Evolutionary conservation across 2,329 filamentous ascomycete genomes (phyloP).

Genomic region (Metarhizium rileyi): DNA sequence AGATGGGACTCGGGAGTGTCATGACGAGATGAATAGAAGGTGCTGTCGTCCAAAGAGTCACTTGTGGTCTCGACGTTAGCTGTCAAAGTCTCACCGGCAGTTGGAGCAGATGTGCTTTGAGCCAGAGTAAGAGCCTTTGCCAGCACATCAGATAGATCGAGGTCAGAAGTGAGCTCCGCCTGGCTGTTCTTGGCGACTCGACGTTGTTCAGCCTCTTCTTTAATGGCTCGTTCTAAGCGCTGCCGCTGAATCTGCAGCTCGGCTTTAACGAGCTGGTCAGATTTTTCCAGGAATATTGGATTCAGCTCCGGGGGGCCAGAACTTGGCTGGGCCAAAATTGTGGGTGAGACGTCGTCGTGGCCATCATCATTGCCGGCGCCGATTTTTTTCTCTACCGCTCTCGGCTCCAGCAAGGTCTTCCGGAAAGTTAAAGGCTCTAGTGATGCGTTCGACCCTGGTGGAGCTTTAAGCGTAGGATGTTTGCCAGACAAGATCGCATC

Average conservation of each 20-base stretch:
- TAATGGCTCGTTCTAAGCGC: conserved; percentile 66
- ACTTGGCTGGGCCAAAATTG: conserved; percentile 19
- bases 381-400: not conserved
- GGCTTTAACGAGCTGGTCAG: conserved; percentile 71
- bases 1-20: conserved; percentile 57
- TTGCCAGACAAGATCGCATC: conserved; percentile 72
- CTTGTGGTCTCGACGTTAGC: conserved; percentile 52
- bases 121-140: conserved; percentile 61
- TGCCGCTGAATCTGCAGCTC: conserved; percentile 73
- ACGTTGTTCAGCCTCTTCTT: conserved; percentile 64
- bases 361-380: not conserved
- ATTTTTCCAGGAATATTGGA: conserved; percentile 77
- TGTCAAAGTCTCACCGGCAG: conserved; percentile 41
- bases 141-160: conserved; percentile 65
- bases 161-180: conserved; percentile 49
- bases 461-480: conserved; percentile 53
- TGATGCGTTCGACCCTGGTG: conserved; percentile 27
- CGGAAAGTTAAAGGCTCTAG: conserved; percentile 6
- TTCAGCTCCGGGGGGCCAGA: conserved; percentile 60
- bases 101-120: conserved; percentile 53
- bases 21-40: conserved; percentile 91
- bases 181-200: conserved; percentile 35
- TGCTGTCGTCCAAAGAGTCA: conserved; percentile 87
- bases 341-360: not conserved
- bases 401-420: conserved; percentile 10